phyloP scores from a whole-genome alignment of 2,329 filamentous ascomycete genomes.

The Exophiala oligosperma region DNA sequence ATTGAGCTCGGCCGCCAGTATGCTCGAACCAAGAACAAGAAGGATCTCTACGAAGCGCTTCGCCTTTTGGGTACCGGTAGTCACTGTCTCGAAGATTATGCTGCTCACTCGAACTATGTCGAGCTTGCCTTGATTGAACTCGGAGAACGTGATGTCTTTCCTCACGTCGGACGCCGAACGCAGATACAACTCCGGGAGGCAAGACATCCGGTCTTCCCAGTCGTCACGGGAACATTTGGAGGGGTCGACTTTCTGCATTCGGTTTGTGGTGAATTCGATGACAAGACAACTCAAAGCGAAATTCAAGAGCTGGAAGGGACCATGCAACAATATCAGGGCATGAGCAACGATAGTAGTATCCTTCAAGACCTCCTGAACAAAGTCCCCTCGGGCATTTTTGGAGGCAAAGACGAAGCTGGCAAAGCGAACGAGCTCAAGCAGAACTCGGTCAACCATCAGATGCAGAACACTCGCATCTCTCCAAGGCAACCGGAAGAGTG shows the following conservation, averaged over 20 bases:
- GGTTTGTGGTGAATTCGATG: constrained; percentile 74
- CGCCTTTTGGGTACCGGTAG: constrained; percentile 82
- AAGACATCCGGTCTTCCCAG: constrained; percentile 68
- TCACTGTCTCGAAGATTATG: constrained; percentile 90
- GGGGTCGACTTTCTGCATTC: constrained; percentile 93
- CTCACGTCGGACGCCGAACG: constrained; percentile 79
- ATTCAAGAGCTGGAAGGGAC: constrained; percentile 85
- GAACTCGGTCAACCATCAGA: constrained; percentile 72
- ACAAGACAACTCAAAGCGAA: constrained; percentile 89
- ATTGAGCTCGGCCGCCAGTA: constrained; percentile 82
- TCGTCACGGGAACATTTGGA: constrained; percentile 89
- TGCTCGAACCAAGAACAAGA: constrained; percentile 62
- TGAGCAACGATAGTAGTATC: constrained; percentile 60
- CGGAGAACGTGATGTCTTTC: constrained; percentile 78
- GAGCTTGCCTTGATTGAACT: constrained; percentile 87
- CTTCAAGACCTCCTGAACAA: constrained; percentile 78
- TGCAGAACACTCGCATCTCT: constrained; percentile 71
- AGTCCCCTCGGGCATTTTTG: constrained; percentile 78
- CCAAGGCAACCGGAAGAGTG: constrained; percentile 83
- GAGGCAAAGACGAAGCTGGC: constrained; percentile 69
- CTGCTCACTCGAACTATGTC: constrained; percentile 90
- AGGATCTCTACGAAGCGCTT: constrained; percentile 84
- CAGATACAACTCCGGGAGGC: constrained; percentile 68
- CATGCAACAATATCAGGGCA: constrained; percentile 62
- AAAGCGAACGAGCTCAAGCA: constrained; percentile 78